Conservation (phyloP, 768 basidiomycete genomes). For the Kwoniella sp. region DNA sequence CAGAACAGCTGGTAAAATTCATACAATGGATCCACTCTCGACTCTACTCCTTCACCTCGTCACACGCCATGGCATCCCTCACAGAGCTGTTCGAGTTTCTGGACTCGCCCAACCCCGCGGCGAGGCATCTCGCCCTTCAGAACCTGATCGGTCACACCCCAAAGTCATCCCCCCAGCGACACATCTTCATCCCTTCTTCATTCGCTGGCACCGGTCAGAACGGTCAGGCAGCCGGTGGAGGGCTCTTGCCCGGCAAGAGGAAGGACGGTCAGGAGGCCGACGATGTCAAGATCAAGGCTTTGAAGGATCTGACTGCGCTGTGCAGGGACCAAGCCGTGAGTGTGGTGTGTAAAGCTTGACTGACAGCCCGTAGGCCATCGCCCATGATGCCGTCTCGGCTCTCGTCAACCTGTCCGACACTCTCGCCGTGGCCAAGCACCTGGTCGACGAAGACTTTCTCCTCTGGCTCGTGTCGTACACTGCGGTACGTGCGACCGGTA, state of each 20-base stretch:
- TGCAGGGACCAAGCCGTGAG: conserved; percentile 82
- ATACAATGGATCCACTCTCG: background rate
- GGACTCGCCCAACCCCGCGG: conserved; percentile 78
- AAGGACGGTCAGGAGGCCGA: conserved; percentile 52
- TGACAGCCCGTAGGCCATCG: conserved; percentile 61
- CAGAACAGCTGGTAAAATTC: conserved; percentile 1
- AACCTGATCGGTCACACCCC: conserved; percentile 78
- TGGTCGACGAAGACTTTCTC: conserved; percentile 71
- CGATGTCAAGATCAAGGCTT: conserved; percentile 54
- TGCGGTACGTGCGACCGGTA: conserved; percentile 59
- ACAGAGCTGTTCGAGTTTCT: conserved; percentile 77
- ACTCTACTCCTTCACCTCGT: background rate
- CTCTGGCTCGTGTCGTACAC: conserved; percentile 83
- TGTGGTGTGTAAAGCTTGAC: background rate
- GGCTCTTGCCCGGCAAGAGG: conserved; percentile 21
- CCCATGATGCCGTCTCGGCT: conserved; percentile 91
- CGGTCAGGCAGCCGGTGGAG: conserved; percentile 4
- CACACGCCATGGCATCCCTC: conserved; percentile 39
- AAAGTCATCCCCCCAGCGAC: conserved; percentile 64
- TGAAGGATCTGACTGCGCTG: conserved; percentile 76
- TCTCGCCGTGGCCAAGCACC: conserved; percentile 60
- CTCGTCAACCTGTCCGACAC: conserved; percentile 90
- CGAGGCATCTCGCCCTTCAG: conserved; percentile 75
- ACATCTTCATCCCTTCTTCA: conserved; percentile 64
- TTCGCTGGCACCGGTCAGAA: conserved; percentile 14